Evolutionary conservation across 2,329 filamentous ascomycete genomes (phyloP), one percentile per base, ranked within the genome.

Genomic region (Venturia asperata): DNA sequence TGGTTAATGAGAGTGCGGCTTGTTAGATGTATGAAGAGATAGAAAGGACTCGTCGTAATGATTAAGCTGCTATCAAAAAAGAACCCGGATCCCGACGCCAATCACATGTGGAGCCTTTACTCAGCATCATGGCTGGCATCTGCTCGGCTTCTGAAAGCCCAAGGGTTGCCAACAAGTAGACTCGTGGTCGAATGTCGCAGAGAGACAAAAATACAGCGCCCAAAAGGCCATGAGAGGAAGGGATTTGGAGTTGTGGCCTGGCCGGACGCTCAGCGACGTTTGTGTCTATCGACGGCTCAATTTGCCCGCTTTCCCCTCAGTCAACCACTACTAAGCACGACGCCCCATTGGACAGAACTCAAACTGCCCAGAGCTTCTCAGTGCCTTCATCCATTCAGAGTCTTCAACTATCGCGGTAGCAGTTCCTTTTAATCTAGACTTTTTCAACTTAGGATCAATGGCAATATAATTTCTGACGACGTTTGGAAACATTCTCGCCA

Each of bases 21-120:
- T n/a, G 30, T 58, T 27, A 58, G 13, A 11, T n/a, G 30, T 58
- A 37, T 37, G 30, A 58, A 34, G 30, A 58, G 52, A 58, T 58
- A 10, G 5, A 58, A 37, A 55, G 24, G 34, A 24, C 24, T 55
- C 13, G 30, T 55, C 7, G 47, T 17, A 37, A 37, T 37, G 13
- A 17, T 30, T n/a, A 47, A 47, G 45, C 45, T 47, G 4, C 15
- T 11, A 56, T 17, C 49, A 56, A 34, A 56, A 56, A 56, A 2
- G 49, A 30, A 2, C 30, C 13, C 49, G 34, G 9, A 58, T 21
- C 27, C 52, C 52, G 52, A 56, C 30, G 24, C 27, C 52, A 58
- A 58, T 58, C 52, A 58, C 30, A 58, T 37, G 52, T 58, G 52
- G 52, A 58, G 52, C 52, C 30, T 2, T 58, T 37, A 37, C 19